Conservation (phyloP, 345 rosid genomes). For the Lepidium aucheri region DNA sequence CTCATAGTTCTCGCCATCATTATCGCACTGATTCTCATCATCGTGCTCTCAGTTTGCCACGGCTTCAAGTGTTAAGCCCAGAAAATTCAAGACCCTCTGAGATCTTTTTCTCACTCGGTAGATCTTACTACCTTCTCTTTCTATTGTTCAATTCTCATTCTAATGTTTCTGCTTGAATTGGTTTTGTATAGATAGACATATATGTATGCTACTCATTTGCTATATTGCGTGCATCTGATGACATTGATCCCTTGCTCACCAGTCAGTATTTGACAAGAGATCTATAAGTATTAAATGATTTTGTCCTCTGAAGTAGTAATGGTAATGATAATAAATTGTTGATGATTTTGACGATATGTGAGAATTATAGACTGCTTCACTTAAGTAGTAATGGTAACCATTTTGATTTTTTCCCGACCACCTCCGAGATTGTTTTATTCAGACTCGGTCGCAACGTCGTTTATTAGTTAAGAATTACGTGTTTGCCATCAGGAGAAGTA, state of each 20-base stretch:
- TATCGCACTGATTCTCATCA: constrained; percentile 58
- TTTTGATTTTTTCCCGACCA: background rate
- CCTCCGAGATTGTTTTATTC: background rate
- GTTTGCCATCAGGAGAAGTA: background rate
- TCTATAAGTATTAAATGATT: constrained; percentile 18
- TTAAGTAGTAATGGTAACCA: background rate
- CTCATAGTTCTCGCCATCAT: constrained; percentile 76
- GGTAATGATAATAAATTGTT: background rate
- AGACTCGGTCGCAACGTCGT: background rate
- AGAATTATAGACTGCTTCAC: background rate
- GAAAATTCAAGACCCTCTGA: constrained; percentile 4
- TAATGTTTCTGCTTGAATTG: constrained; percentile 27
- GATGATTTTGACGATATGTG: background rate
- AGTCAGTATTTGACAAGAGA: constrained; percentile 9
- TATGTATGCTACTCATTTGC: constrained; percentile 24
- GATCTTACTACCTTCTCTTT: constrained; percentile 6
- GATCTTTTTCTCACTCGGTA: constrained; percentile 20
- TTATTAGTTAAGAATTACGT: background rate
- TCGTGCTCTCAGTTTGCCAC: constrained; percentile 72
- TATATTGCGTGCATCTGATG: constrained; percentile 20
- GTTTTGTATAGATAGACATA: constrained; percentile 34
- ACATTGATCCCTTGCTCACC: constrained; percentile 11
- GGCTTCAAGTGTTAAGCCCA: constrained; percentile 59
- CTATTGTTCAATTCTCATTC: constrained; percentile 21
- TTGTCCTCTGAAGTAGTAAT: constrained; percentile 6